Conservation (phyloP, 768 basidiomycete genomes). For the Hortiboletus flavorubellus region DNA sequence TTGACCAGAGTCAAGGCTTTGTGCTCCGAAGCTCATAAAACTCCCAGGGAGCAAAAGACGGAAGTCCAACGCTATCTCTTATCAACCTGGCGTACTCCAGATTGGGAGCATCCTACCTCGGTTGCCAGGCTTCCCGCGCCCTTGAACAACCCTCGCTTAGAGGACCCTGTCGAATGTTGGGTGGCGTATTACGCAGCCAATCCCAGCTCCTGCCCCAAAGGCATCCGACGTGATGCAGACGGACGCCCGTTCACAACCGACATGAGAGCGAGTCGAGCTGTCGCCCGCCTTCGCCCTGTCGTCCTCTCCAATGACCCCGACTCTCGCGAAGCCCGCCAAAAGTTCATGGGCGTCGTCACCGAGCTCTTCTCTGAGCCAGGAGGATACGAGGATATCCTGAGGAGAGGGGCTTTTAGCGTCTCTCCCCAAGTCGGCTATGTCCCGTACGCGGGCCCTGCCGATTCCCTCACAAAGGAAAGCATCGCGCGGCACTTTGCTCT, state of each 20-base stretch:
- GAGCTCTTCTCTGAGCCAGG: constrained; percentile 41
- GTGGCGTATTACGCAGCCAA: constrained; percentile 43
- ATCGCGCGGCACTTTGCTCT: constrained; percentile 42
- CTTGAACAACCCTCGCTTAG: constrained; percentile 43
- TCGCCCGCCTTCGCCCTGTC: constrained; percentile 45
- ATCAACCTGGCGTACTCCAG: constrained; percentile 44
- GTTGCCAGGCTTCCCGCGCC: constrained; percentile 17
- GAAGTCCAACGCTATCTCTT: constrained; percentile 42
- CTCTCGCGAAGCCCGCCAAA: constrained; percentile 34
- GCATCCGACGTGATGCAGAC: constrained; percentile 40
- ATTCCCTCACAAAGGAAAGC: constrained; percentile 30
- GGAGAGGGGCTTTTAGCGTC: constrained; percentile 34
- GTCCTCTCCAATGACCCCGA: constrained; percentile 32
- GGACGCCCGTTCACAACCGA: constrained; percentile 39
- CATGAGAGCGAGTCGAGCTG: constrained; percentile 45
- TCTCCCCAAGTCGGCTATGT: constrained; percentile 31
- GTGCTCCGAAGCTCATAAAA: constrained; percentile 43
- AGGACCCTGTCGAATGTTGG: constrained; percentile 47
- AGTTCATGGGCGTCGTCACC: constrained; percentile 39
- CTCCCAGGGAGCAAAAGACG: constrained; percentile 42
- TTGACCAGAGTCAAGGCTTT: constrained; percentile 42
- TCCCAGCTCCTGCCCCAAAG: constrained; percentile 45
- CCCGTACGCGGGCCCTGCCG: constrained; percentile 31
- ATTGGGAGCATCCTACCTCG: constrained; percentile 27
- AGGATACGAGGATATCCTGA: constrained; percentile 37